phyloP scores from a whole-genome alignment of 225 moss, liverwort and hornwort genomes.

The Bryum argenteum region DNA sequence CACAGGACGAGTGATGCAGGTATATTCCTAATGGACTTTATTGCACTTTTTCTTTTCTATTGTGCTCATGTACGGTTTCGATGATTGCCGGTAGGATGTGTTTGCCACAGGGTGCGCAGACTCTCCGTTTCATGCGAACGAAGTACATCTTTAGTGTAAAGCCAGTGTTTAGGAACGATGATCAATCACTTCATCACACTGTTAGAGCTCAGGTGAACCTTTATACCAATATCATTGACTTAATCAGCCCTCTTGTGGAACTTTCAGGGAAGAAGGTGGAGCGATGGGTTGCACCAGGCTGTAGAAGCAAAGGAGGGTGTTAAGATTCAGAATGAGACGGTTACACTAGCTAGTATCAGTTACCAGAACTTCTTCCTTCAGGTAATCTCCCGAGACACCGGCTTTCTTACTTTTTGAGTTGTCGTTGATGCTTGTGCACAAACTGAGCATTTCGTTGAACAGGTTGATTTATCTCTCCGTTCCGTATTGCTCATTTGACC shows the following conservation, averaged over 20 bases:
- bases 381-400: constrained; percentile 39
- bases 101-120: background rate
- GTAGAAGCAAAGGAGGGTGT: constrained; percentile 95
- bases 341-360: constrained; percentile 93
- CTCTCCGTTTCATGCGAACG: constrained; percentile 14
- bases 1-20: constrained; percentile 98
- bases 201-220: no score
- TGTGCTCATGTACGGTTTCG: background rate
- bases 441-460: background rate
- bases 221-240: background rate
- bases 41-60: background rate
- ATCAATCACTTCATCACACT: constrained; percentile 13
- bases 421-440: constrained; percentile 15
- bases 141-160: background rate
- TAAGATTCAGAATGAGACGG: constrained; percentile 94
- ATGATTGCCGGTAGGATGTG: background rate
- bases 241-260: background rate
- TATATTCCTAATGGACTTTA: constrained; percentile 25
- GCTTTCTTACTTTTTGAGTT: constrained; percentile 7
- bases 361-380: constrained; percentile 97
- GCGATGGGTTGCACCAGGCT: constrained; percentile 96
- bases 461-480: background rate
- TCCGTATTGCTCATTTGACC: constrained; percentile 3
- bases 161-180: background rate
- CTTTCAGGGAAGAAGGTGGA: constrained; percentile 87